phyloP scores from a whole-genome alignment of 345 rosid genomes.

The Acer yangbiense region DNA sequence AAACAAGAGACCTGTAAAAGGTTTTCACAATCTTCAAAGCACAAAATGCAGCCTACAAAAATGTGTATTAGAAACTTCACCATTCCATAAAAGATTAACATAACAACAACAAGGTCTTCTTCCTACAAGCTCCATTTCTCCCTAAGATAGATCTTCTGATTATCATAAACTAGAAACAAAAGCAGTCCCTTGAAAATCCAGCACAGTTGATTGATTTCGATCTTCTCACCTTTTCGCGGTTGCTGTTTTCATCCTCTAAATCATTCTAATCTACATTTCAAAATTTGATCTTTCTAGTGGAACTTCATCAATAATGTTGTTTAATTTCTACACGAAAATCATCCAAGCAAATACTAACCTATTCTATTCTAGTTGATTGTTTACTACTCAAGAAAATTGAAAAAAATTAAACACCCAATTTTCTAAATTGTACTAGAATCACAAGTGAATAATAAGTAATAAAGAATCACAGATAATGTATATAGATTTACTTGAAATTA shows the following conservation, averaged over 20 bases:
- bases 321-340: background rate
- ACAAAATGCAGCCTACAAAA: background rate
- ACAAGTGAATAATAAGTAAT: background rate
- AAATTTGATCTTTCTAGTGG: background rate
- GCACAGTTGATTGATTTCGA: background rate
- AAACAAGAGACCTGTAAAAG: background rate
- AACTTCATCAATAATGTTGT: background rate
- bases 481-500: constrained; percentile 58
- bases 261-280: background rate
- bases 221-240: background rate
- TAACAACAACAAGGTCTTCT: background rate
- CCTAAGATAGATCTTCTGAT: background rate
- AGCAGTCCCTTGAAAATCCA: background rate
- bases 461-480: background rate
- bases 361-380: background rate
- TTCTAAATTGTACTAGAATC: background rate
- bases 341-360: background rate
- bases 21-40: background rate
- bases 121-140: background rate
- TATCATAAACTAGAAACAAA: background rate
- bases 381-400: background rate
- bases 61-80: background rate
- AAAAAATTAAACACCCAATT: too few relatives aligned
- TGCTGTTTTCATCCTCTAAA: background rate
- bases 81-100: background rate